Base-by-base conservation (phyloP, 1,284 basidiomycete species). In the Schizophyllum commune region DNA sequence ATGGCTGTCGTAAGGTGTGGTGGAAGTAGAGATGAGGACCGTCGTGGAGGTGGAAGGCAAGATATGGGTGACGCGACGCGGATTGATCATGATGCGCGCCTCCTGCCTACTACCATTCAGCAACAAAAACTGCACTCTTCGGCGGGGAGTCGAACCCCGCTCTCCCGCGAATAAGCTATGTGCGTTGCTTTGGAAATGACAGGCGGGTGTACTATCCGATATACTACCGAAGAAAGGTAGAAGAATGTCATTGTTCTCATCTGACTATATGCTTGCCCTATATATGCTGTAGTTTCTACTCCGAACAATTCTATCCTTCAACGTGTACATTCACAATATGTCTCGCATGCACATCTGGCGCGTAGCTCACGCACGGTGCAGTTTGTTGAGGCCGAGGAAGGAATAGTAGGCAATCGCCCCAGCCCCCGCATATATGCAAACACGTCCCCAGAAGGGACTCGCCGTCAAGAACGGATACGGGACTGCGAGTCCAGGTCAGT, bases 391-490 rank as follows among this genome's bases (percentile, higher is more conserved):
- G 3, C 70, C 64, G 68, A 78, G 77, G 68, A 92, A 88, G 1
- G 83, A 83, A 1, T 77, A 56, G 39, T 84, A 75, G 4, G 87
- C 85, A 34, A 89, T 73, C 0, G 72, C 59, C 0, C 80, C 78
- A 0, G 81, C 79, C 1, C 74, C 78, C 7, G 69, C 66, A 27
- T 55, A 55, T 32, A 92, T 89, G 19, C 68, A 72, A n/a, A 85
- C 64, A 17, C 53, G 53, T 21, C 53, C 53, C 27, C 27, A 20
- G 15, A 84, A 74, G 0, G 81, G 73, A 68, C 80, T 86, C 32
- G 85, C 68, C 0, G 84, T 89, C 62, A 94, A 76, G 76, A 93
- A 93, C 0, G 91, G 91, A 72, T 93, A 93, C 19, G 91, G 89
- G 73, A 92, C 88, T 90, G 63, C 4, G 22, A 32, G 5, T 5